phyloP scores from a whole-genome alignment of 2,329 filamentous ascomycete species.

The Ophiocordyceps camponoti-saundersi region DNA sequence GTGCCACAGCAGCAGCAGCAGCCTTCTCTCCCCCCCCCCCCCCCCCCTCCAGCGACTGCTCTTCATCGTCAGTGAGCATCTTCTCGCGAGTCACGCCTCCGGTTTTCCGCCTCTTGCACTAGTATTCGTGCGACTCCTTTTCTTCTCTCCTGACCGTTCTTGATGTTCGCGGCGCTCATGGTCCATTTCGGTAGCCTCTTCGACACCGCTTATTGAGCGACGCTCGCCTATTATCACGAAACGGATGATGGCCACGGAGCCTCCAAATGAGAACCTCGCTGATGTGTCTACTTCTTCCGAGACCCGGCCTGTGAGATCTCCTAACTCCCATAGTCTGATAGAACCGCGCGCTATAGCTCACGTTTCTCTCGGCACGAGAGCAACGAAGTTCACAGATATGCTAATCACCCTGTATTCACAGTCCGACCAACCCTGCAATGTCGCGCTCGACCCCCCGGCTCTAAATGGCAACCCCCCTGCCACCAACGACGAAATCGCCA shows the following conservation, averaged over 20 bases:
- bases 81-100: neutral
- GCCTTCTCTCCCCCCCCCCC: neutral
- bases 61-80: neutral
- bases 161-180: neutral
- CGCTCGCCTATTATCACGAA: slow-evolving; percentile 19
- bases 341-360: neutral
- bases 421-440: slow-evolving; percentile 28
- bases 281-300: slow-evolving; percentile 33
- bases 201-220: slow-evolving; percentile 14
- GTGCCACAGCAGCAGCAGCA: neutral
- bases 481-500: slow-evolving; percentile 32
- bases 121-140: neutral
- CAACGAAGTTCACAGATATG: neutral
- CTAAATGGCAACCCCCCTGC: slow-evolving; percentile 28
- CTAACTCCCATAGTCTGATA: neutral
- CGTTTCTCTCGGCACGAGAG: too few species aligned
- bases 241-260: slow-evolving; percentile 50
- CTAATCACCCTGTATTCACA: slow-evolving; percentile 1
- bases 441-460: slow-evolving; percentile 21
- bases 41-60: neutral
- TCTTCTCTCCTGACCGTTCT: neutral
- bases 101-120: neutral
- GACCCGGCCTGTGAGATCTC: slow-evolving; percentile 22
- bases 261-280: slow-evolving; percentile 33
- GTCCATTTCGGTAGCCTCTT: slow-evolving; percentile 9